Percentiles rank a stretch among this genome's conserved stretches.
phyloP scores from a whole-genome alignment of 345 rosid species.

The Gossypium turneri region DNA sequence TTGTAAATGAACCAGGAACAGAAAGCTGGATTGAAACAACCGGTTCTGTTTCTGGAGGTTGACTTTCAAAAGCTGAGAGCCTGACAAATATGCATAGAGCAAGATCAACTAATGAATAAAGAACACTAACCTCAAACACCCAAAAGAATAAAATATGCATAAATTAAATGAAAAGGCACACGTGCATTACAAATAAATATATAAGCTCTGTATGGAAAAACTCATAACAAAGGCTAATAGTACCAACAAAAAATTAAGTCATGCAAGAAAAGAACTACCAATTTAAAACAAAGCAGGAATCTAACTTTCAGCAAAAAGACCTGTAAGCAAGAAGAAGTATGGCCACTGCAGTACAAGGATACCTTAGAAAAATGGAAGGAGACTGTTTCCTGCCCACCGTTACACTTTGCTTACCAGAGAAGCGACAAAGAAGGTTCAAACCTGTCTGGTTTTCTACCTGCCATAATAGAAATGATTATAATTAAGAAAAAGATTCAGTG shows the following conservation, averaged over 20 bases:
- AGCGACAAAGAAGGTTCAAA: conserved; percentile 58
- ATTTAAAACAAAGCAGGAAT: background rate
- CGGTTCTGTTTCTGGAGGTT: conserved; percentile 40
- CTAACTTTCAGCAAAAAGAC: background rate
- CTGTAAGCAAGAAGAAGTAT: background rate
- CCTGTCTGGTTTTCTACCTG: conserved; percentile 88
- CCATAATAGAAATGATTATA: conserved; percentile 9
- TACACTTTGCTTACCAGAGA: conserved; percentile 50
- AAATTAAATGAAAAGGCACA: background rate
- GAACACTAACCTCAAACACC: background rate
- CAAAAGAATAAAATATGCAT: background rate
- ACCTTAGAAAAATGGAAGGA: conserved; percentile 74
- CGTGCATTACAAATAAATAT: background rate
- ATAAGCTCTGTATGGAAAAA: background rate
- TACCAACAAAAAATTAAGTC: background rate
- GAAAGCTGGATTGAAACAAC: conserved; percentile 70
- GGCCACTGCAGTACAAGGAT: conserved; percentile 13
- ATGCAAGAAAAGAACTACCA: background rate
- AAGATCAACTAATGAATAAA: conserved; percentile 3
- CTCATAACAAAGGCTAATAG: background rate
- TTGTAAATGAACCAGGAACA: conserved; percentile 44
- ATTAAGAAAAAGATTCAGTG: background rate
- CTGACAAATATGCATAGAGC: conserved; percentile 32
- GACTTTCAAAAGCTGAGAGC: conserved; percentile 39
- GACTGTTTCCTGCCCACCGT: conserved; percentile 55